A percentile compares a stretch with the other conserved stretches of the same genome.
Conservation (phyloP, 1,139 yeast genomes). For the Torulaspora pretoriensis region DNA sequence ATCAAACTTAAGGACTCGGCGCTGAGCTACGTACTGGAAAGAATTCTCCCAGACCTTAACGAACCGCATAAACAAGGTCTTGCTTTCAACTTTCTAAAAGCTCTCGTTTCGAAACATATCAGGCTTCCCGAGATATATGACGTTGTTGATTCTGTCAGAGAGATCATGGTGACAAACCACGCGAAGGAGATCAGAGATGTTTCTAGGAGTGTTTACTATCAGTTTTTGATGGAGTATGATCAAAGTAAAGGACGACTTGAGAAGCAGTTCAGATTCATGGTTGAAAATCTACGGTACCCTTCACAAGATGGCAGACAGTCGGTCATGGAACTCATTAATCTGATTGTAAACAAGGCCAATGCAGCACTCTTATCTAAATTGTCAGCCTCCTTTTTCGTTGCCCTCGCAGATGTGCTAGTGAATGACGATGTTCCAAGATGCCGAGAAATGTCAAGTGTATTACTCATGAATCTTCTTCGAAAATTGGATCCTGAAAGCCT, state of each 20-base stretch:
- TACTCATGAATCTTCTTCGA: slow-evolving; percentile 54
- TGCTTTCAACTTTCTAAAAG: slow-evolving; percentile 77
- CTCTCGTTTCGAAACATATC: slow-evolving; percentile 67
- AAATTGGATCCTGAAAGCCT: slow-evolving; percentile 46
- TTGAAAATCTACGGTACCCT: slow-evolving; percentile 80
- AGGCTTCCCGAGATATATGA: slow-evolving; percentile 89
- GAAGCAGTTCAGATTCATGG: slow-evolving; percentile 75
- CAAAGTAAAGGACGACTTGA: slow-evolving; percentile 85
- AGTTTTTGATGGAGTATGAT: slow-evolving; percentile 89
- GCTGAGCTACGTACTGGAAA: slow-evolving; percentile 66
- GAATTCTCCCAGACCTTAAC: slow-evolving; percentile 81
- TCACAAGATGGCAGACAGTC: slow-evolving; percentile 85
- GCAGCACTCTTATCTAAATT: slow-evolving; percentile 57
- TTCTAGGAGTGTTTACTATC: slow-evolving; percentile 79
- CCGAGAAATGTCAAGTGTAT: slow-evolving; percentile 74
- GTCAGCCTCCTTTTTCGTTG: slow-evolving; percentile 75
- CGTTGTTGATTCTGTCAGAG: slow-evolving; percentile 73
- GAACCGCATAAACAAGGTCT: slow-evolving; percentile 88
- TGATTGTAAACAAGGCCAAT: slow-evolving; percentile 64
- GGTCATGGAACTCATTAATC: slow-evolving; percentile 79
- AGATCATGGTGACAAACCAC: slow-evolving; percentile 88
- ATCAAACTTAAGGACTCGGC: slow-evolving; percentile 68
- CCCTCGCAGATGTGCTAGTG: slow-evolving; percentile 70
- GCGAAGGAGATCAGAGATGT: slow-evolving; percentile 78
- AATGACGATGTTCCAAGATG: slow-evolving; percentile 79